Conservation (phyloP, 1,284 basidiomycete genomes). For the Cronartium quercuum region DNA sequence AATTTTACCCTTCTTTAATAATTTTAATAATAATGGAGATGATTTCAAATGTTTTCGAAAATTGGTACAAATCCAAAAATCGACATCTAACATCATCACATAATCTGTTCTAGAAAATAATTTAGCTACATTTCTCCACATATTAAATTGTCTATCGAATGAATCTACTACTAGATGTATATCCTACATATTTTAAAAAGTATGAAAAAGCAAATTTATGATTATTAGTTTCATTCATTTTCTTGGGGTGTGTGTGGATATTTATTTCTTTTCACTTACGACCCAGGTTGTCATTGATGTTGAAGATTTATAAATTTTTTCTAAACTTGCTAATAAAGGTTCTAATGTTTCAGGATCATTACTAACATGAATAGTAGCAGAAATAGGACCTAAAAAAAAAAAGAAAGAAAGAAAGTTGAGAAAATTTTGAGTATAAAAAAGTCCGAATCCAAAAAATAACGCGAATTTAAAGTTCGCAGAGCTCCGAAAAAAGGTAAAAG, state of each 20-base stretch:
- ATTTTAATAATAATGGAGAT: constrained; percentile 47
- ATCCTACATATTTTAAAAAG: constrained; percentile 66
- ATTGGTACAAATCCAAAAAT: constrained; percentile 73
- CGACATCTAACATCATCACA: constrained; percentile 80
- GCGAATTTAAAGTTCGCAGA: neutral
- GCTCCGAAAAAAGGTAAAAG: neutral
- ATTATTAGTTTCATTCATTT: neutral
- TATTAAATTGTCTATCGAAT: constrained; percentile 73
- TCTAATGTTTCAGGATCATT: constrained; percentile 29
- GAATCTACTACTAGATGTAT: constrained; percentile 77
- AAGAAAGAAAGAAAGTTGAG: neutral
- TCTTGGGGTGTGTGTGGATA: constrained; percentile 46
- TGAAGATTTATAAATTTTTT: constrained; percentile 28
- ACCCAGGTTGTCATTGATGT: constrained; percentile 35
- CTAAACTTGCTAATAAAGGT: constrained; percentile 16
- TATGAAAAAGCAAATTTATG: constrained; percentile 54
- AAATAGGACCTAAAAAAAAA: constrained; percentile 60
- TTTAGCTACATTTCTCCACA: constrained; percentile 75
- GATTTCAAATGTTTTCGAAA: constrained; percentile 59
- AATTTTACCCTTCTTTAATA: constrained; percentile 56
- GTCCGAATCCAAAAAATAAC: neutral
- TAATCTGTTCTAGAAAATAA: constrained; percentile 70
- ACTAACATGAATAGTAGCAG: constrained; percentile 67
- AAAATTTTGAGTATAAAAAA: neutral
- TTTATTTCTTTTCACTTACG: constrained; percentile 1